These are phyloP conservation scores for Viola odorata DNA, from an alignment of 345 rosid species.

Conservation along the genomic window DNA sequence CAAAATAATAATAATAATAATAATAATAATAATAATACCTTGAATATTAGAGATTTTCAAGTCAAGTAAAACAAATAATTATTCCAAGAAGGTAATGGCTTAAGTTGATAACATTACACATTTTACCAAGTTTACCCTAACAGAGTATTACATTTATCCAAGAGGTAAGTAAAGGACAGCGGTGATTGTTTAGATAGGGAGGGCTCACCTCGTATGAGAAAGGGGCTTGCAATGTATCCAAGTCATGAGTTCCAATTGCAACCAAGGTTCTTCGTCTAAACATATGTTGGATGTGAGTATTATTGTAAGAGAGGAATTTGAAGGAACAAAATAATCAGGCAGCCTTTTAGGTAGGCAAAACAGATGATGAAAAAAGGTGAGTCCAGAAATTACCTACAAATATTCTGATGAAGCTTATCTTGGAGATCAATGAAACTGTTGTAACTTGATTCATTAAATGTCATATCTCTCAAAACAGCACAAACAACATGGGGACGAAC, in stretches of 20 bases:
- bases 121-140: too few species aligned
- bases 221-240: slow-evolving; percentile 82
- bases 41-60: too few species aligned
- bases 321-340: background rate
- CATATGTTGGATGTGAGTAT: background rate
- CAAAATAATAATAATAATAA: too few species aligned
- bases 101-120: too few species aligned
- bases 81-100: too few species aligned
- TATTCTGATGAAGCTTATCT: slow-evolving; percentile 93
- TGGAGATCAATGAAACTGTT: slow-evolving; percentile 96
- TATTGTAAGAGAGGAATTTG: too few species aligned
- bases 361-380: background rate
- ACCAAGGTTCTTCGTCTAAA: slow-evolving; percentile 78
- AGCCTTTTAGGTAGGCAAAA: too few species aligned
- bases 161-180: too few species aligned
- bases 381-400: slow-evolving; percentile 57
- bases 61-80: too few species aligned
- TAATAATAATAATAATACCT: too few species aligned
- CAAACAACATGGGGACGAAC: slow-evolving; percentile 71
- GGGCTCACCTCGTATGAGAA: slow-evolving; percentile 83
- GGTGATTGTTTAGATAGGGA: background rate
- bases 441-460: slow-evolving; percentile 77
- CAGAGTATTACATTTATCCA: too few species aligned
- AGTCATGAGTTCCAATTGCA: slow-evolving; percentile 96
- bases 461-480: slow-evolving; percentile 81